Base-by-base conservation (phyloP, 1,139 yeast species). In the Geotrichum carabidarum region DNA sequence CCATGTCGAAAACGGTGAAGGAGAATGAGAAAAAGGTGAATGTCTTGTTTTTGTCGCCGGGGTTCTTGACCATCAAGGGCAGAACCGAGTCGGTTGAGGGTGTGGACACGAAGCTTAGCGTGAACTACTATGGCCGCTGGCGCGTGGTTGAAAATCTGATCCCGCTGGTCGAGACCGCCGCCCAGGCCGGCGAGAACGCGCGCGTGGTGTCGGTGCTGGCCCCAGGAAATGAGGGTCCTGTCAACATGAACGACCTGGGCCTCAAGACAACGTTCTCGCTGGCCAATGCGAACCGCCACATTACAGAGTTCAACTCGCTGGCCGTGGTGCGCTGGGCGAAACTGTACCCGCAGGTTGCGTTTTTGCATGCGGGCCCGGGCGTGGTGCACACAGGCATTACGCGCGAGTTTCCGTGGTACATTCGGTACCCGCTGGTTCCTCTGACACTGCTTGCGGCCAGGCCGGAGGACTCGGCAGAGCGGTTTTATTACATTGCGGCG, bases 121-220 rank as follows among this genome's bases (percentile, higher is more conserved):
- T 66, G 17, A 65, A 66, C 49, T 68, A 66, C 54, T 67, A 68
- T 54, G 63, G 66, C 1, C 60, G 72, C 34, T 63, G 67, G 70
- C 50, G 67, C 22, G 55, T 65, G 15, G 60, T 62, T 12, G 54
- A 57, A 11, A 58, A 61, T 17, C 55, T 68, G 48, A 17, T 65
- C 34, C 66, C 68, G 7, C 57, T 68, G 48, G 54, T 68, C 27
- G 53, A 59, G 27, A 54, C 55, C 9, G 67, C 70, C 11, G 62
- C 60, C 7, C 62, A 60, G n/a, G 36, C 35, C 15, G 58, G 57
- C 31, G 66, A 65, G 45, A 60, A 62, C 41, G 63, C 71, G n/a
- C 59, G 69, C 31, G 69, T 68, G 2, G 63, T 68, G 15, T 57
- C 64, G 22, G 69, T 69, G 6, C 55, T 67, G 31, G 62, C 59